Conservation (phyloP, 441 rosid species). For the Erysimum pusillum region DNA sequence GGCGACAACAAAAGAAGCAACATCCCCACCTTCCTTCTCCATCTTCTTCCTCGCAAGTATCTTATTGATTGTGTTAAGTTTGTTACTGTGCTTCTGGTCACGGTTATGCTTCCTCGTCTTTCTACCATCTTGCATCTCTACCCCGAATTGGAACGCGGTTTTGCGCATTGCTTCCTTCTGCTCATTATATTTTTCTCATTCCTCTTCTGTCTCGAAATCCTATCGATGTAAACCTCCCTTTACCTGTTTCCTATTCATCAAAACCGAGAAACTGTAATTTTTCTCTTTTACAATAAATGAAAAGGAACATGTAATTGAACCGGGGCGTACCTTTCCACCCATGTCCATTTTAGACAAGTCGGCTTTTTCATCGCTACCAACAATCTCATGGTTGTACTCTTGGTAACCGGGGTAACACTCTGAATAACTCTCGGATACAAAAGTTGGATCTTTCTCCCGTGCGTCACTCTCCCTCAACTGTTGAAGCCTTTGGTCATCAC, state of each 20-base stretch:
- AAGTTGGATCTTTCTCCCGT: conserved; percentile 92
- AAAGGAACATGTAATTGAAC: neutral
- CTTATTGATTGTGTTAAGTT: conserved; percentile 87
- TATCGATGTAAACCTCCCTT: conserved; percentile 95
- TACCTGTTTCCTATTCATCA: conserved; percentile 64
- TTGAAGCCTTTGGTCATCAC: conserved; percentile 94
- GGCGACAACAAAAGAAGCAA: conserved; percentile 59
- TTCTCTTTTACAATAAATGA: neutral
- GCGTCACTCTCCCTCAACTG: conserved; percentile 92
- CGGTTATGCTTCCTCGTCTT: conserved; percentile 93
- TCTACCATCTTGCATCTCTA: conserved; percentile 98
- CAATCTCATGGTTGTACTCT: conserved; percentile 91
- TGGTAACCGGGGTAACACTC: conserved; percentile 99
- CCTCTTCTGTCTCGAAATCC: conserved; percentile 97
- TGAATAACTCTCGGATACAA: conserved; percentile 93
- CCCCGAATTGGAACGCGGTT: conserved; percentile 97
- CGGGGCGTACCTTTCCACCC: conserved; percentile 83
- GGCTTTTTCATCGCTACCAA: conserved; percentile 92
- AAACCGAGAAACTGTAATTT: neutral
- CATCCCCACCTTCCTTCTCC: conserved; percentile 69
- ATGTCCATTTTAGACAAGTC: conserved; percentile 97
- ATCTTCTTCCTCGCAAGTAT: conserved; percentile 87
- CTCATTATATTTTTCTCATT: conserved; percentile 94
- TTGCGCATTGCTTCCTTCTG: conserved; percentile 99
- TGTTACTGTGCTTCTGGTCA: conserved; percentile 93